These are phyloP conservation scores for Fusarium irregulare DNA, from an alignment of 2,329 filamentous ascomycete genomes.

Conservation along the genomic window DNA sequence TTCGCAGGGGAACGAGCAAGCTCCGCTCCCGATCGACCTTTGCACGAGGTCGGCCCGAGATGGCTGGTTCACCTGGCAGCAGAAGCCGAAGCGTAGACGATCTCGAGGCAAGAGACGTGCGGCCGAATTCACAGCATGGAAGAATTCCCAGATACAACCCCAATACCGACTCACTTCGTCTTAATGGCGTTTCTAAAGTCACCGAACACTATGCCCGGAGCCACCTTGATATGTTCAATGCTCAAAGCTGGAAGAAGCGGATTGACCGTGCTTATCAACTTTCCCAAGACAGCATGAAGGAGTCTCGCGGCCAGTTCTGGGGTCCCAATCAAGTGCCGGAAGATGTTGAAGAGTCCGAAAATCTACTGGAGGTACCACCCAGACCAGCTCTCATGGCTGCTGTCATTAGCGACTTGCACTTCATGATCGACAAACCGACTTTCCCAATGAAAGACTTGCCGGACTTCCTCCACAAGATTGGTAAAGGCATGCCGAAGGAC, in stretches of 20 bases:
- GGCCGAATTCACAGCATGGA: conserved; percentile 50
- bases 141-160: conserved; percentile 79
- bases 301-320: conserved; percentile 83
- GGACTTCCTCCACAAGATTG: conserved; percentile 85
- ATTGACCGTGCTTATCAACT: conserved; percentile 81
- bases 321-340: conserved; percentile 84
- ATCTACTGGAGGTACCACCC: conserved; percentile 85
- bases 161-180: conserved; percentile 71
- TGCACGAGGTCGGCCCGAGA: conserved; percentile 50
- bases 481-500: conserved; percentile 95
- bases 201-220: conserved; percentile 80
- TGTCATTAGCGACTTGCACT: conserved; percentile 83
- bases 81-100: conserved; percentile 69
- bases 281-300: conserved; percentile 79
- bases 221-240: conserved; percentile 81
- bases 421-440: conserved; percentile 90
- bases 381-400: conserved; percentile 85
- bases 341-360: conserved; percentile 84
- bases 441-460: conserved; percentile 87
- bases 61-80: conserved; percentile 50
- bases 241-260: conserved; percentile 90
- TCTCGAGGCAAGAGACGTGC: conserved; percentile 48
- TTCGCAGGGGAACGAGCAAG: conserved; percentile 63
- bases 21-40: conserved; percentile 66
- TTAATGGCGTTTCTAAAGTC: conserved; percentile 79